Conservation (phyloP, 805 yeast genomes). For the Saturnispora quitensis region DNA sequence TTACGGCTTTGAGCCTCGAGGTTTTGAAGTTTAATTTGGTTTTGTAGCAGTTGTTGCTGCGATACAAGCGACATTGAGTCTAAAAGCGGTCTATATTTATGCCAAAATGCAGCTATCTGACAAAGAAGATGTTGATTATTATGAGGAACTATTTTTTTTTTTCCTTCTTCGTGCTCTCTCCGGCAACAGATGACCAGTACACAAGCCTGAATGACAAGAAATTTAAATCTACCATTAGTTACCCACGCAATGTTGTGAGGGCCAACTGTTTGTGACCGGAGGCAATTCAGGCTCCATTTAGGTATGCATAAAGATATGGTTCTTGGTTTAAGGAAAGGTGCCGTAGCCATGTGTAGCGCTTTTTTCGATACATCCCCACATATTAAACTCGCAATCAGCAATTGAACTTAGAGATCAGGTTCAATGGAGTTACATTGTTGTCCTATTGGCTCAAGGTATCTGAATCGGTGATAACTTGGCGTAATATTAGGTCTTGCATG, state of each 20-base stretch:
- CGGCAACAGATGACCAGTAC: background rate
- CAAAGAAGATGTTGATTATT: background rate
- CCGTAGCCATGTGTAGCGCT: too few relatives aligned
- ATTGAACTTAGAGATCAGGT: background rate
- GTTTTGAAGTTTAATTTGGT: constrained; percentile 37
- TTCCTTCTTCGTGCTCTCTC: background rate
- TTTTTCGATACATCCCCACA: background rate
- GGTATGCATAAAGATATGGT: background rate
- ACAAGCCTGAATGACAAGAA: background rate
- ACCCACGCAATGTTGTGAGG: background rate
- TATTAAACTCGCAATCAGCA: background rate
- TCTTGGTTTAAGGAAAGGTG: too few relatives aligned
- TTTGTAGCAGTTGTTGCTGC: constrained; percentile 37
- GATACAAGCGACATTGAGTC: constrained; percentile 24
- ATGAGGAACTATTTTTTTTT: background rate
- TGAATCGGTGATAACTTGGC: too few relatives aligned
- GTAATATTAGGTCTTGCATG: too few relatives aligned
- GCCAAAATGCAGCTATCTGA: background rate
- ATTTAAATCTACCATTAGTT: background rate
- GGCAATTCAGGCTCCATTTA: background rate
- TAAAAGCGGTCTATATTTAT: background rate
- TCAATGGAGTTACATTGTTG: background rate
- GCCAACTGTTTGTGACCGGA: background rate
- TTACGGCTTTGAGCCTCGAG: constrained; percentile 35
- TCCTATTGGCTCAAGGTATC: background rate